phyloP scores from a whole-genome alignment of 2,329 filamentous ascomycete genomes.

The Aspergillus tubingensis region DNA sequence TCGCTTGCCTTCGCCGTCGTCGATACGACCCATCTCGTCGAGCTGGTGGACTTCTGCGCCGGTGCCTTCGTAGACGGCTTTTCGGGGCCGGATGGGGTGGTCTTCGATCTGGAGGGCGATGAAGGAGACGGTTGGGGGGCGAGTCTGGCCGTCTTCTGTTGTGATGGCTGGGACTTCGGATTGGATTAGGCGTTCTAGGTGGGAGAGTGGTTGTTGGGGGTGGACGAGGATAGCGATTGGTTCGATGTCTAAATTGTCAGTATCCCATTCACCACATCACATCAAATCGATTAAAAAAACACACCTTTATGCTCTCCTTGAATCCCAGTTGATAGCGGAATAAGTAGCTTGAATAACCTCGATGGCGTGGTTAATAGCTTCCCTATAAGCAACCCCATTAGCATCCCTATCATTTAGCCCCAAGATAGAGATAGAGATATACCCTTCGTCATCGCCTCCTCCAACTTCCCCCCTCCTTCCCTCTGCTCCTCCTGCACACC shows the following conservation, averaged over 20 bases:
- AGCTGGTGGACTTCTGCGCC: slow-evolving; percentile 46
- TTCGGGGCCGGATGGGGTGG: slow-evolving; percentile 52
- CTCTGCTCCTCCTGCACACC: background rate
- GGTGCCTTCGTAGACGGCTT: slow-evolving; percentile 35
- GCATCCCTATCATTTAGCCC: rapidly evolving
- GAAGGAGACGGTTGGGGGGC: slow-evolving; percentile 74
- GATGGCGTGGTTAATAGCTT: slow-evolving; percentile 80
- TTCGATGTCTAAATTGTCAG: slow-evolving; percentile 60
- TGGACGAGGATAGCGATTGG: slow-evolving; percentile 83
- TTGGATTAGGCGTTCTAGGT: slow-evolving; percentile 85
- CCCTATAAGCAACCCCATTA: slow-evolving; percentile 47
- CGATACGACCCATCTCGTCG: slow-evolving; percentile 9
- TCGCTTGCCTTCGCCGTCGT: background rate
- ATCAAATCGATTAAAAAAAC: no score
- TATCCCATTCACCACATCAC: background rate
- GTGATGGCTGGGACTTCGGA: slow-evolving; percentile 75
- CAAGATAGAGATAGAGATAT: background rate
- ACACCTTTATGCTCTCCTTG: slow-evolving; percentile 57
- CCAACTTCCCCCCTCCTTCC: slow-evolving; percentile 36
- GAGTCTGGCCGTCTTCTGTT: slow-evolving; percentile 63
- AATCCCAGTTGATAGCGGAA: slow-evolving; percentile 69
- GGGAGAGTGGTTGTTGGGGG: slow-evolving; percentile 86
- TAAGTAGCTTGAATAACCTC: slow-evolving; percentile 75
- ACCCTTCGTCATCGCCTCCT: slow-evolving; percentile 67
- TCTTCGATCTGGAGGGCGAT: slow-evolving; percentile 74